These are phyloP conservation scores for Penicillium tannophilum DNA, from an alignment of 495 filamentous ascomycete genomes.

Conservation along the genomic window DNA sequence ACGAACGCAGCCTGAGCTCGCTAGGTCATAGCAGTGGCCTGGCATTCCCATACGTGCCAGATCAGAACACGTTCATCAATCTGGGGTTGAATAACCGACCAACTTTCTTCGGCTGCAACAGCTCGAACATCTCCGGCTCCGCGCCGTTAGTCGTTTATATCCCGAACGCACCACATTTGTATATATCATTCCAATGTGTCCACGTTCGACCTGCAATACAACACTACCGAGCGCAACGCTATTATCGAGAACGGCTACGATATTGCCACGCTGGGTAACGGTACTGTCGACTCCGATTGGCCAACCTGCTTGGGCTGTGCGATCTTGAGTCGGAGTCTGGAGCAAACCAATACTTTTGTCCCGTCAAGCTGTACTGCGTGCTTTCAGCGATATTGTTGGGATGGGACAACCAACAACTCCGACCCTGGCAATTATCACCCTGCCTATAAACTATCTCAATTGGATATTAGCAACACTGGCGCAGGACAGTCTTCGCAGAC, in stretches of 20 bases:
- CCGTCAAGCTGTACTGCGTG: slow-evolving; percentile 65
- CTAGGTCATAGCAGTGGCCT: slow-evolving; percentile 74
- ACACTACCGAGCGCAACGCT: slow-evolving; percentile 59
- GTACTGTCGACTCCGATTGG: slow-evolving; percentile 67
- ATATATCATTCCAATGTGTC: slow-evolving; percentile 68
- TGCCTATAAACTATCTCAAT: slow-evolving; percentile 2
- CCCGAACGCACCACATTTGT: slow-evolving; percentile 84
- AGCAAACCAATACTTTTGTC: slow-evolving; percentile 56
- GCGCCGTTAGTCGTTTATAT: slow-evolving; percentile 84
- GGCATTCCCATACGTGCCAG: slow-evolving; percentile 79
- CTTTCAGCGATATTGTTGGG: slow-evolving; percentile 80
- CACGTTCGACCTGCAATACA: slow-evolving; percentile 62
- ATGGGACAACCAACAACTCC: slow-evolving; percentile 60
- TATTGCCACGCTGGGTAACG: slow-evolving; percentile 73
- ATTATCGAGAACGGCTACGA: slow-evolving; percentile 79
- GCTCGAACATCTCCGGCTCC: slow-evolving; percentile 52
- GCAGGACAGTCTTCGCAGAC: not conserved
- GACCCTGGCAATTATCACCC: slow-evolving; percentile 16
- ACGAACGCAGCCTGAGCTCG: slow-evolving; percentile 65
- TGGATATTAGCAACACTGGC: slow-evolving; percentile 1
- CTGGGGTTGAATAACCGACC: slow-evolving; percentile 80
- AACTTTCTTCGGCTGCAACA: slow-evolving; percentile 91
- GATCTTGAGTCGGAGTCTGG: slow-evolving; percentile 64
- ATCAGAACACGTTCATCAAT: slow-evolving; percentile 84
- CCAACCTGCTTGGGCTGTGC: slow-evolving; percentile 76